Evolutionary conservation across 2,329 filamentous ascomycete species (phyloP), one percentile per base, ranked within the genome.

Genomic region (Colletotrichum viniferum): DNA sequence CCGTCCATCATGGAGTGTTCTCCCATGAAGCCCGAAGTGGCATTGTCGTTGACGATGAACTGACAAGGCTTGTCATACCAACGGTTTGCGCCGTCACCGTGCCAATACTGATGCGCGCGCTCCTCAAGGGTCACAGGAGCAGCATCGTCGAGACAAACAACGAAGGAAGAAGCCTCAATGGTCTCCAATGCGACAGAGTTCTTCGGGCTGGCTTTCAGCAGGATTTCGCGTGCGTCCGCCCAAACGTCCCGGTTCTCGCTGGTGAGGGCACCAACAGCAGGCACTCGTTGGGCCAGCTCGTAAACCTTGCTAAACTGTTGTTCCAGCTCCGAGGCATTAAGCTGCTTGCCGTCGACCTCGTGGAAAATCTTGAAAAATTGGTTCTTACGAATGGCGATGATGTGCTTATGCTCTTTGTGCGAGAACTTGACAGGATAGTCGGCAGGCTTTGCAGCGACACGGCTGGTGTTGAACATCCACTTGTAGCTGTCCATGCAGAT

Each of bases 1-100:
- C 97, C 97, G 83, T 99, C 97, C 97, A 99, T 99, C 97, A 99
- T 98, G 81, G 95, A 97, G 90, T 99, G 97, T 87, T 99, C 97
- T 82, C 97, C 97, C 90, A 96, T 96, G 90, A 99, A 99, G 77
- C 97, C 97, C 3, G 97, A 94, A 9, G 97, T 98, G 80, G 97
- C 97, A 84, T 99, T 99, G 84, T 99, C 96, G 85, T 98, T 98
- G 87, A 99, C 85, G 83, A 99, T 98, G 87, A 99, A 98, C 86
- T 99, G 96, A 69, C 98, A 88, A 7, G 97, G 97, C 90, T 99
- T 99, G 90, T 99, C 97, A 82, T 93, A 98, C 96, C 96, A 99
- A 79, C 97, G 92, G 89, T 99, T 99, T 79, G 92, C 89, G 73
- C 97, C 97, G 81, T 99, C 96, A 69, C 97, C 97, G 86, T 98